Conservation (phyloP, 1,284 basidiomycete genomes). For the Phellinidium pouzarii region DNA sequence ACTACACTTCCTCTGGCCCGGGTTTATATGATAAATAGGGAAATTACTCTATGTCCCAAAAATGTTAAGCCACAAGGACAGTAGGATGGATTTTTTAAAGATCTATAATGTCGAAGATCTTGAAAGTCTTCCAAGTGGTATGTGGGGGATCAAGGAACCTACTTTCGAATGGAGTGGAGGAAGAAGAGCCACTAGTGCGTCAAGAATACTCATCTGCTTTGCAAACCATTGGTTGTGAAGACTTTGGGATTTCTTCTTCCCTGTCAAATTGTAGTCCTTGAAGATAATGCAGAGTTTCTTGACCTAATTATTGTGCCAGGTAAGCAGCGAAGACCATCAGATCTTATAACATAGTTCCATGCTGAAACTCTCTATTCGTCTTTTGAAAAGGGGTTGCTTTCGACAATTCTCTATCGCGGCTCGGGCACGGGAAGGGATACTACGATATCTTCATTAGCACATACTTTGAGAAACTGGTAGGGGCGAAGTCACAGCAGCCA, state of each 20-base stretch:
- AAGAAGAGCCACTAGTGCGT: conserved; percentile 46
- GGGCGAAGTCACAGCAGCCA: too few relatives aligned
- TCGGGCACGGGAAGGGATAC: conserved; percentile 77
- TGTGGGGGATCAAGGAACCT: conserved; percentile 74
- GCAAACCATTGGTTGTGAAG: too few relatives aligned
- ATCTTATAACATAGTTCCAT: too few relatives aligned
- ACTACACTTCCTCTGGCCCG: too few relatives aligned
- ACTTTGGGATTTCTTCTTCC: too few relatives aligned
- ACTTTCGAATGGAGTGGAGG: conserved; percentile 35
- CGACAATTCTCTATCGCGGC: conserved; percentile 57
- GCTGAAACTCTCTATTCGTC: conserved; percentile 12
- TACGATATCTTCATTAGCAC: conserved; percentile 66
- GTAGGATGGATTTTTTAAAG: conserved; percentile 59
- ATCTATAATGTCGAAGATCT: conserved; percentile 56
- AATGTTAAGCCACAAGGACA: conserved; percentile 38
- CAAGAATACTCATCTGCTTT: not conserved
- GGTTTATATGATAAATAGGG: conserved; percentile 33
- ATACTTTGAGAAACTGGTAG: conserved; percentile 38
- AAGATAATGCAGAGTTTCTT: conserved; percentile 36
- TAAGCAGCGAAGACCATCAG: too few relatives aligned
- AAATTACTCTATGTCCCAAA: conserved; percentile 66
- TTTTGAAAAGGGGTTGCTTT: conserved; percentile 60
- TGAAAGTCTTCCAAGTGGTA: conserved; percentile 44
- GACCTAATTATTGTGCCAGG: conserved; percentile 70
- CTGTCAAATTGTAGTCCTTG: conserved; percentile 39